Percentiles rank a stretch among this genome's conserved stretches.
These are phyloP conservation scores for Podosphaera xanthii DNA, from an alignment of 2,329 filamentous ascomycete genomes.

Conservation along the genomic window DNA sequence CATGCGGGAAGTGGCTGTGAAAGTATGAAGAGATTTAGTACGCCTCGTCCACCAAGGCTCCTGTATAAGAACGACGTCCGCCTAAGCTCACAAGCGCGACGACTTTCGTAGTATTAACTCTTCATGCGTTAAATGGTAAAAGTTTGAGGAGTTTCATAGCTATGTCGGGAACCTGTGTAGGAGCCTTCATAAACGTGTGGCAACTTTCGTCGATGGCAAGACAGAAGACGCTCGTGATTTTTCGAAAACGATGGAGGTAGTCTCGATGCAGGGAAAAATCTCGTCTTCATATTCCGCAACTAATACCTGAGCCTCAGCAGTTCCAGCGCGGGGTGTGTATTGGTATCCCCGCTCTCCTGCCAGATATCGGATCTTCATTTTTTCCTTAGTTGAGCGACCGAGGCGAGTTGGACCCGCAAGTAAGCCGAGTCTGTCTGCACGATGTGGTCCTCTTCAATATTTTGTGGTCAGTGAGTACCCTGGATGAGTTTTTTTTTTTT, in stretches of 20 bases:
- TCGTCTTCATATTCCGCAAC: too few species aligned
- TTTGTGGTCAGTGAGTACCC: too few species aligned
- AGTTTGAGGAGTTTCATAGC: not conserved
- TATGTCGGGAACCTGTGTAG: not conserved
- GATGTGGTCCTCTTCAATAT: too few species aligned
- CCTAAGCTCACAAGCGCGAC: not conserved
- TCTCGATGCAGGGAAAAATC: not conserved
- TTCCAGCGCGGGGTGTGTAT: too few species aligned
- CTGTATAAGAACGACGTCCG: not conserved
- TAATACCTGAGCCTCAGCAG: too few species aligned
- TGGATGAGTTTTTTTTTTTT: too few species aligned
- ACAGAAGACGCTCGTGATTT: not conserved
- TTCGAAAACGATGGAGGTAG: not conserved
- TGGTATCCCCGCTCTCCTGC: too few species aligned
- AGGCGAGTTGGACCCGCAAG: too few species aligned
- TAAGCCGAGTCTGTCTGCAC: too few species aligned
- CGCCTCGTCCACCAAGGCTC: not conserved
- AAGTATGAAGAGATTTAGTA: not conserved
- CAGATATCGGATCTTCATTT: too few species aligned
- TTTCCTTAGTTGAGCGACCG: too few species aligned
- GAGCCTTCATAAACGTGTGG: not conserved
- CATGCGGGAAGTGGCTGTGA: not conserved
- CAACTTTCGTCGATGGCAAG: not conserved
- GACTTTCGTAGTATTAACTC: not conserved
- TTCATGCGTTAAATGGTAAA: not conserved